Evolutionary conservation across 2,329 filamentous ascomycete genomes (phyloP), one percentile per base, ranked within the genome.

Genomic region (Harringtonia lauricola): DNA sequence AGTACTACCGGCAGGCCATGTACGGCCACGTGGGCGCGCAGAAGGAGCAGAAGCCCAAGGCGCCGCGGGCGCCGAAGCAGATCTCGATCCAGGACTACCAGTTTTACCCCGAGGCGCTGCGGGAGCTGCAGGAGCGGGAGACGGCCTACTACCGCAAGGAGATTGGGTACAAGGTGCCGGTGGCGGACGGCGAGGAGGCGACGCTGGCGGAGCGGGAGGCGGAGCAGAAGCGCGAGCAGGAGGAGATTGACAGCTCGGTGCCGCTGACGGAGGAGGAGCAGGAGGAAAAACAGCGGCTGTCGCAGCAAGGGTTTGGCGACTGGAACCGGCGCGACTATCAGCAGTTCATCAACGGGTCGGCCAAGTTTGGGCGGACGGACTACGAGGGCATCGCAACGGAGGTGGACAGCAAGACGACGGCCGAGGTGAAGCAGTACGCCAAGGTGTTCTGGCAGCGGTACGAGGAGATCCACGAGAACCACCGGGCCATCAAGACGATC

Each of bases 281-380:
- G 53, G 82, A 82, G 30, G 84, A 94, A 63, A 98, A 98, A 64
- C 78, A 86, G 49, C 71, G 71, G 29, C 73, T 98, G 44, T 86
- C 87, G 2, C 73, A 81, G 43, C 77, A 92, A 59, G 92, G 94
- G 9, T 98, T 98, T 55, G 81, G 80, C 2, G 81, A 92, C 29
- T 98, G 94, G 92, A 96, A 95, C 65, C 83, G 88, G 55, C 81
- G 94, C 54, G 94, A 98, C 62, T 98, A 96, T 66, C 90, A 96
- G 59, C 92, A 96, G 54, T 98, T 98, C 60, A 74, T 98, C 64
- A 95, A 96, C 56, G 89, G 87, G 18, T 94, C 87, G 29, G 90
- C 87, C 47, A 92, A 90, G 59, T 94, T 89, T 57, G 92, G 92
- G 3, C 86, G 92, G 38, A 79, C 75, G 33, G 87, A 92, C 59